These are phyloP conservation scores for Metschnikowia koreensis DNA, from an alignment of 805 yeast genomes.

Conservation along the genomic window DNA sequence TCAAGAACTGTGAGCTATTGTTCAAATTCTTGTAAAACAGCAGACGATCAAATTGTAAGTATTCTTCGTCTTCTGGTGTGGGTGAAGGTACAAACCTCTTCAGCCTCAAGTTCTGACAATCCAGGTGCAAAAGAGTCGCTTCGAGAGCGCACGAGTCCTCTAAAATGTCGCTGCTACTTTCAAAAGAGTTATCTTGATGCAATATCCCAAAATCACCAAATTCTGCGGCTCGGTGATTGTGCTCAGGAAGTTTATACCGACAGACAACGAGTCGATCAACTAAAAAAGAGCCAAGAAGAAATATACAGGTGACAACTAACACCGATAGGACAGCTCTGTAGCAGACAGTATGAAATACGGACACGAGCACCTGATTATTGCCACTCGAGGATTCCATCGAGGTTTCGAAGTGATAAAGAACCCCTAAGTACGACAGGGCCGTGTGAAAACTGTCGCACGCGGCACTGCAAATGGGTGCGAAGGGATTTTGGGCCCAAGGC, in stretches of 20 bases:
- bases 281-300: constrained; percentile 1
- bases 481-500: neutral
- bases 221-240: neutral
- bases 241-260: constrained; percentile 9
- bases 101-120: neutral
- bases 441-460: constrained; percentile 2
- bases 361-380: neutral
- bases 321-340: neutral
- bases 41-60: constrained; percentile 15
- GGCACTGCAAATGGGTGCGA: constrained; percentile 3
- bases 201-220: neutral
- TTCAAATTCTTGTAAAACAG: constrained; percentile 31
- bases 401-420: neutral
- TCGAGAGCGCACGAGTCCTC: neutral
- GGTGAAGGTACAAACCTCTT: constrained; percentile 6
- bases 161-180: neutral
- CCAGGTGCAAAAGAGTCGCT: neutral
- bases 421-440: neutral
- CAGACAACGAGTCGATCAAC: constrained; percentile 7
- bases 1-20: constrained; percentile 41
- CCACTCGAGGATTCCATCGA: constrained; percentile 9
- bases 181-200: neutral
- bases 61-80: constrained; percentile 13
- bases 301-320: neutral
- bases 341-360: neutral